phyloP scores from a whole-genome alignment of 2,329 filamentous ascomycete genomes.

The Mariannaea sp. region DNA sequence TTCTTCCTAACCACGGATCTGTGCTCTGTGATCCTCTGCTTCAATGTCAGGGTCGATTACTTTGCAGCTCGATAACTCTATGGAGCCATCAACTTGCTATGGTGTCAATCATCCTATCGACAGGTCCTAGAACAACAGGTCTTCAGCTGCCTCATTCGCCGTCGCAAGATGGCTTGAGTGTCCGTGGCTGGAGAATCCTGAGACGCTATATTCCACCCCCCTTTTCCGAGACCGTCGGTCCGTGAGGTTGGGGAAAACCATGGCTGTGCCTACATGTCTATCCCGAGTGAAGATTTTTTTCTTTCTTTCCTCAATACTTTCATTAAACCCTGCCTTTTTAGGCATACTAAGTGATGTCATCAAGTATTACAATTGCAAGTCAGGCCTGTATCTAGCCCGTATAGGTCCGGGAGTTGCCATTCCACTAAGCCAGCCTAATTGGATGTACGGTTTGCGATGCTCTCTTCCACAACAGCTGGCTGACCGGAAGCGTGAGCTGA shows the following conservation, averaged over 20 bases:
- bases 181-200: slow-evolving; percentile 59
- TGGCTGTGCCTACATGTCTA: slow-evolving; percentile 69
- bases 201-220: slow-evolving; percentile 87
- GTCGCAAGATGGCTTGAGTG: slow-evolving; percentile 65
- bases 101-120: slow-evolving; percentile 92
- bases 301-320: too few relatives aligned
- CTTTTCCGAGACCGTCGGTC: slow-evolving; percentile 89
- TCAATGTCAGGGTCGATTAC: slow-evolving; percentile 70
- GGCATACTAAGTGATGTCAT: neutral
- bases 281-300: neutral
- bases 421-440: too few relatives aligned
- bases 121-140: slow-evolving; percentile 85
- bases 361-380: too few relatives aligned
- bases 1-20: slow-evolving; percentile 69
- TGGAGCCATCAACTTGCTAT: slow-evolving; percentile 76
- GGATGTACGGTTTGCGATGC: too few relatives aligned
- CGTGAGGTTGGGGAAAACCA: slow-evolving; percentile 92
- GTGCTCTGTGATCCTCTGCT: slow-evolving; percentile 80
- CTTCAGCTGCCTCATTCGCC: slow-evolving; percentile 69
- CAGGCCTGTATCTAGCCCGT: too few relatives aligned
- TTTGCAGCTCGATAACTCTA: slow-evolving; percentile 82
- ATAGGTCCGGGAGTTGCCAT: too few relatives aligned
- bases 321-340: too few relatives aligned
- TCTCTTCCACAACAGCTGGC: too few relatives aligned
- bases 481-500: slow-evolving; percentile 16